Percentiles rank a stretch among this genome's conserved stretches.
These are phyloP conservation scores for Albatrellus ellisii DNA, from an alignment of 768 basidiomycete species.

Conservation along the genomic window DNA sequence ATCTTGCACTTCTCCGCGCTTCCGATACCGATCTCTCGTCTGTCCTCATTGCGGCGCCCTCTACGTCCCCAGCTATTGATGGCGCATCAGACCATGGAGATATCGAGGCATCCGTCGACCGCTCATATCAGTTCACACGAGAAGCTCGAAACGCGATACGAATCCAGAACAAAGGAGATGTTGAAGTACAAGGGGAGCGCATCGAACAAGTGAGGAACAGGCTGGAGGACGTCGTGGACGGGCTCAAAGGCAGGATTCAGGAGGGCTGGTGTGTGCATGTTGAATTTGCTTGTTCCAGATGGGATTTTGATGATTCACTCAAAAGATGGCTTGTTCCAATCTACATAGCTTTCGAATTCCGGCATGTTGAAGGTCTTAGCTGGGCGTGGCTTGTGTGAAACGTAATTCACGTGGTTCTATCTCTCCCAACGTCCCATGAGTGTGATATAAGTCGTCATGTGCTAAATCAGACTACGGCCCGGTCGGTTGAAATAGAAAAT, in stretches of 20 bases:
- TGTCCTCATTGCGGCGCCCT: conserved; percentile 15
- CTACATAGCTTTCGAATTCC: no score
- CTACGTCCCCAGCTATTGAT: conserved; percentile 1
- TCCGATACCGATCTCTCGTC: conserved; percentile 32
- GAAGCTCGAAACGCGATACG: conserved; percentile 29
- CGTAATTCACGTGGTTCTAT: no score
- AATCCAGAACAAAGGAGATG: conserved; percentile 1
- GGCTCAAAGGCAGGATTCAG: neutral
- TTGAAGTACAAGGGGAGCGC: neutral
- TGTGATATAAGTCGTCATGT: no score
- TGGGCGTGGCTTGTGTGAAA: no score
- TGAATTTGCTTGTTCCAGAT: no score
- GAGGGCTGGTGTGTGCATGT: neutral
- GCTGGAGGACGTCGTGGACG: neutral
- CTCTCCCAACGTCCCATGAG: no score
- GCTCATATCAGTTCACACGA: conserved; percentile 45
- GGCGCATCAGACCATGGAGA: conserved; percentile 6
- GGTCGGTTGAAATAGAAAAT: no score
- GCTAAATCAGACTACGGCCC: no score
- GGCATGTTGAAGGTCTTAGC: no score
- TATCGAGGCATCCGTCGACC: conserved; percentile 29
- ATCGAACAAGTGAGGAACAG: neutral
- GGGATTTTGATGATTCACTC: no score
- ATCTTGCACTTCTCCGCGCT: conserved; percentile 58
- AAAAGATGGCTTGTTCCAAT: no score